Conservation (phyloP, 2,329 filamentous ascomycete genomes). For the Fusarium irregulare region DNA sequence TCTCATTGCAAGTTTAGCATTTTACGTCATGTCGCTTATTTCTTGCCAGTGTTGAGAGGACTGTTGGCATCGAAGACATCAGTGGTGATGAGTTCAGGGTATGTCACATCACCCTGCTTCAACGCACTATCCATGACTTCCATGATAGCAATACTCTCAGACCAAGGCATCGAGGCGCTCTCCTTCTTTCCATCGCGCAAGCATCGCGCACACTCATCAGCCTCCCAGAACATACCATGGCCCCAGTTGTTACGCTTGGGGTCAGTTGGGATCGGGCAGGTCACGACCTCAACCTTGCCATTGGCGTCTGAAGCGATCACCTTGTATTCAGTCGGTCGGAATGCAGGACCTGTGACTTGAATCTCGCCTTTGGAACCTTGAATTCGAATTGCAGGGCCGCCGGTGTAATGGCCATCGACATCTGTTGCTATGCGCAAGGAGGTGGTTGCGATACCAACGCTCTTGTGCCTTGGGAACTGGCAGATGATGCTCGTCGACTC, state of each 20-base stretch:
- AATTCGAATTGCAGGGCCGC: conserved; percentile 78
- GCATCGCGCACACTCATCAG: conserved; percentile 80
- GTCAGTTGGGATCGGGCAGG: conserved; percentile 66
- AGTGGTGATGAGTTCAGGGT: conserved; percentile 67
- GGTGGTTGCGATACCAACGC: conserved; percentile 79
- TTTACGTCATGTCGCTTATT: conserved; percentile 35
- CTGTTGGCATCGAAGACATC: conserved; percentile 70
- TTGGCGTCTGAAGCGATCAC: conserved; percentile 67
- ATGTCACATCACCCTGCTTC: conserved; percentile 63
- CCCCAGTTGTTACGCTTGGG: conserved; percentile 63
- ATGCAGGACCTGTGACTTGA: conserved; percentile 79
- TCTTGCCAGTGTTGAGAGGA: conserved; percentile 68
- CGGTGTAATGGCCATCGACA: conserved; percentile 68
- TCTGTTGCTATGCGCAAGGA: conserved; percentile 71
- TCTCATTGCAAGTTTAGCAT: background rate
- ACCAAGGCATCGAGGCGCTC: conserved; percentile 75
- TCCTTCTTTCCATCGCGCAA: conserved; percentile 81
- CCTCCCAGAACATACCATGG: conserved; percentile 91
- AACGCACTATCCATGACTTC: conserved; percentile 71
- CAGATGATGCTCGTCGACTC: conserved; percentile 82
- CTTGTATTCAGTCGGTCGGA: conserved; percentile 72
- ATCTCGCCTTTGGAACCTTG: conserved; percentile 86
- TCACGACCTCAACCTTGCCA: conserved; percentile 61
- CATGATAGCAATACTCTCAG: conserved; percentile 88
- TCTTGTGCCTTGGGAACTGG: conserved; percentile 75